A percentile compares a stretch with the other conserved stretches of the same genome.
Conservation (phyloP, 805 yeast species). For the Nakazawaea wyomingensis region DNA sequence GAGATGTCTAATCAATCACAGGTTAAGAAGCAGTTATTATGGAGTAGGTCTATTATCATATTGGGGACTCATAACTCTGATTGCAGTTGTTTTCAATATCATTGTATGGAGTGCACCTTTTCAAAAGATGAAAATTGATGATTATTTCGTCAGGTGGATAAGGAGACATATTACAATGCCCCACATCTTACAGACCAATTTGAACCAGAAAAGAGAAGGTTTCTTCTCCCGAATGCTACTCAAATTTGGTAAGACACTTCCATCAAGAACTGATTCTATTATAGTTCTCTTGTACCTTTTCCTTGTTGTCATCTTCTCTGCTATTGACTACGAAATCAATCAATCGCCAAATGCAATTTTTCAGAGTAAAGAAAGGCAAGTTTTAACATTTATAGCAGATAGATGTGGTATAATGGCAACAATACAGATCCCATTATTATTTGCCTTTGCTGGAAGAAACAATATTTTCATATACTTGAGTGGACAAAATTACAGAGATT, state of each 20-base stretch:
- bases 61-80: slow-evolving; percentile 26
- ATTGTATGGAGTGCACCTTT: slow-evolving; percentile 32
- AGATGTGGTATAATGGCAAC: slow-evolving; percentile 42
- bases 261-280: slow-evolving; percentile 28
- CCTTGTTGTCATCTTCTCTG: slow-evolving; percentile 23
- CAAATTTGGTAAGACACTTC: slow-evolving; percentile 21
- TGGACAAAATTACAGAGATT: slow-evolving; percentile 30
- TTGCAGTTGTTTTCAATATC: slow-evolving; percentile 23
- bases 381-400: slow-evolving; percentile 33
- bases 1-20: slow-evolving; percentile 21
- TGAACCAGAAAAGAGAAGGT: slow-evolving; percentile 3
- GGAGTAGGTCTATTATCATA: slow-evolving; percentile 26
- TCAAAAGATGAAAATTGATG: slow-evolving; percentile 19
- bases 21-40: slow-evolving; percentile 24
- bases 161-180: slow-evolving; percentile 28
- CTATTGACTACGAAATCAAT: slow-evolving; percentile 22
- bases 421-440: slow-evolving; percentile 30
- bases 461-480: slow-evolving; percentile 26
- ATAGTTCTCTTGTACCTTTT: slow-evolving; percentile 23
- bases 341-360: slow-evolving; percentile 28
- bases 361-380: slow-evolving; percentile 23
- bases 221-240: slow-evolving; percentile 3
- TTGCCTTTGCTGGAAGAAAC: slow-evolving; percentile 31
- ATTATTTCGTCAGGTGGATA: slow-evolving; percentile 23
- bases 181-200: slow-evolving; percentile 19